Conservation (phyloP, 1,139 yeast species). For the Sugiyamaella pinicola region DNA sequence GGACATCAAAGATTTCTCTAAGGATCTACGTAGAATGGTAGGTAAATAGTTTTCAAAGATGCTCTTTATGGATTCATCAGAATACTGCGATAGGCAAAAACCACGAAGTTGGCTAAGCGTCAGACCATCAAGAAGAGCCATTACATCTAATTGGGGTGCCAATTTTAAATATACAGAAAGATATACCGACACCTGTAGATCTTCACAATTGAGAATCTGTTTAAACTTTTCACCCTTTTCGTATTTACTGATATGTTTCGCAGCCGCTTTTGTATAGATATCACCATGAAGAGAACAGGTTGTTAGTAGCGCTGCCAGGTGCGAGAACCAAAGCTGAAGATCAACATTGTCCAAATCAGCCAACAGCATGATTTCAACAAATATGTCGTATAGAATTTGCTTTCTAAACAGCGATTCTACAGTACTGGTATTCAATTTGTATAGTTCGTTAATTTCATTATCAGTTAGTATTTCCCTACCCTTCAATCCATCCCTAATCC, state of each 20-base stretch:
- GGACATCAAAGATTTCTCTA: background rate
- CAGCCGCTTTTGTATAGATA: background rate
- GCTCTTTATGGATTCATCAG: background rate
- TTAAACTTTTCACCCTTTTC: slow-evolving; percentile 1
- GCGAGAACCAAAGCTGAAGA: background rate
- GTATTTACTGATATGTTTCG: background rate
- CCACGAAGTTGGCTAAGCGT: background rate
- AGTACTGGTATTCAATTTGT: slow-evolving; percentile 21
- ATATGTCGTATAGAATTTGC: slow-evolving; percentile 17
- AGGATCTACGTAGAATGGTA: background rate
- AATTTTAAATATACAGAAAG: slow-evolving; percentile 2
- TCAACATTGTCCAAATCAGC: slow-evolving; percentile 15
- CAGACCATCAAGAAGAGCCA: background rate
- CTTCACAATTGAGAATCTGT: background rate
- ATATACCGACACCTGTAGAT: slow-evolving; percentile 1
- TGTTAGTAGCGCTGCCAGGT: background rate
- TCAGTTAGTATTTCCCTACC: slow-evolving; percentile 17
- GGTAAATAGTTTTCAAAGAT: background rate
- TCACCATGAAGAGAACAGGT: slow-evolving; percentile 4
- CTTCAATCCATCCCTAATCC: slow-evolving; percentile 56
- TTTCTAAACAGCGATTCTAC: slow-evolving; percentile 27
- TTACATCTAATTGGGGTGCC: background rate
- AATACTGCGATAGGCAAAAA: slow-evolving; percentile 2
- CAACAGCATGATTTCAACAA: slow-evolving; percentile 22
- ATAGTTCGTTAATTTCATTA: slow-evolving; percentile 7